Evolutionary conservation across 169 alveolate genomes (phyloP), one percentile per base, ranked within the genome.

Genomic region (Cryptosporidium parvum): DNA sequence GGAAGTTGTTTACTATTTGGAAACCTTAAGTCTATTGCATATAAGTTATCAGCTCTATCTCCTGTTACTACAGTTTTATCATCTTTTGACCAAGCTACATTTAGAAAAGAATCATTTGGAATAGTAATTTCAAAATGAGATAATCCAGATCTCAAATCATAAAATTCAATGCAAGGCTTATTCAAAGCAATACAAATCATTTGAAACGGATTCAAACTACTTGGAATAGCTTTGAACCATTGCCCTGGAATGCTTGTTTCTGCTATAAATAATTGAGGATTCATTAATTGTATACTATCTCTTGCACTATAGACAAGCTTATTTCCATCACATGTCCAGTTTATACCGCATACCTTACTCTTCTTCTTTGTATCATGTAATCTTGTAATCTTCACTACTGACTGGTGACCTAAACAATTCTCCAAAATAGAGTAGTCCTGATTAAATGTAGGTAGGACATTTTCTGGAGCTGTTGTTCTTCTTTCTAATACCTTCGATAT

Each of bases 81-180:
- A 67, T 80, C 68, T 7, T 59, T 12, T 14, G 89, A 80, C 89
- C 89, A 80, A n/a, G 89, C 89, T 26, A 80, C 75, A 33, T 80
- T 80, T 14, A 80, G 51, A 44, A 80, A 80, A 35, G 59, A 44
- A 12, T 80, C 89, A 44, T 44, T 61, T 21, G 89, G 89, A 16
- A 65, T 42, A 45, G 16, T 33, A 10, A 80, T 80, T 29, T 62
- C 73, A 44, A 80, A 42, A 39, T 80, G 56, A 5, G 89, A 26
- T 45, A 26, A n/a, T 18, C 75, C 33, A 5, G 72, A 33, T 65
- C 89, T 80, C 23, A 53, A 12, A 65, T 80, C 89, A 62, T 80
- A 65, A 45, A 61, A 65, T 31, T 80, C 89, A 14, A 80, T 80
- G 7, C 53, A 31, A 7, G 89, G 89, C 3, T 62, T 80, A 33